Base-by-base conservation (phyloP, 192 early-diverging fungal species). In the Entomortierella parvispora region DNA sequence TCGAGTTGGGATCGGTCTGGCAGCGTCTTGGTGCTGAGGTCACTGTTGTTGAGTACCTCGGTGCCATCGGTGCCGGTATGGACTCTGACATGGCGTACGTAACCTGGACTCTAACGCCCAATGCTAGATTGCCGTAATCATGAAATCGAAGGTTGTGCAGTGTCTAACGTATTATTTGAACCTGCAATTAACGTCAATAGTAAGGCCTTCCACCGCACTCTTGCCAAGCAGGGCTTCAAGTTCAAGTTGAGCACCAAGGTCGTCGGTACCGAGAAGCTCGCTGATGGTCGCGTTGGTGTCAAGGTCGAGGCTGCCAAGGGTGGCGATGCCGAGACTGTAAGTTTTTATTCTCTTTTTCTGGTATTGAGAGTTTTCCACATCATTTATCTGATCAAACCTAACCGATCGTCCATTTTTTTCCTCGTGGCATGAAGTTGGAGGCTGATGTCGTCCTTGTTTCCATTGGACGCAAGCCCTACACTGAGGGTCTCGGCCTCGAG, bases 231-330 rank as follows among this genome's bases (percentile, higher is more conserved):
- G 82, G 96, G 96, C 43, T 91, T 98, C 84, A 96, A 98, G 85
- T 98, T 99, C 90, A 97, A 97, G 91, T 85, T 96, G 76, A 89
- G 87, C 87, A 99, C 97, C 82, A 97, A 98, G 89, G 97, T 99
- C 44, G 80, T 93, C 40, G 90, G 87, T 54, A 94, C 96, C 33
- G 91, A 88, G 77, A 92, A 93, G 85, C 86, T 91, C 70, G 81
- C 87, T 54, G 90, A 93, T 82, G 96, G 93, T 45, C 91, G 91
- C 63, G 95, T 99, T 48, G 85, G 91, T 59, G 91, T 99, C 60
- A 90, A 95, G 58, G 92, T 96, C 66, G 96, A 99, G 85, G 82
- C 93, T 61, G 93, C 95, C 70, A 90, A 92, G 85, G 88, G 86
- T 69, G 92, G 92, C 51, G 85, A 91, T 71, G 69, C 80, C 29